Evolutionary conservation across 257 asterid genomes (phyloP), one percentile per base, ranked within the genome.

Genomic region (Fraxinus anomala): DNA sequence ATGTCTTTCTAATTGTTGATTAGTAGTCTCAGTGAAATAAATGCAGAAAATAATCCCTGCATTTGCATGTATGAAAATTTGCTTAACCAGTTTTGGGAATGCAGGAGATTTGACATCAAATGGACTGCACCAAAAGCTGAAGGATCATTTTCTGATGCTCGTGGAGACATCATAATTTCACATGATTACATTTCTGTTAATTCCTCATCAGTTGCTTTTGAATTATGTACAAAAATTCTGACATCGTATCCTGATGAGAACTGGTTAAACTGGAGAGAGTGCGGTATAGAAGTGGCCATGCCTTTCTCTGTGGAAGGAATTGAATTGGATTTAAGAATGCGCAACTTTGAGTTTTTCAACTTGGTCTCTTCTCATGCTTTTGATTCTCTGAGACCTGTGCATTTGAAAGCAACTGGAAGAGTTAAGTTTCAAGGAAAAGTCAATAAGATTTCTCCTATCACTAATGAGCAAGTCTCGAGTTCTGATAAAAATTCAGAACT

Each of bases 61-160:
- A 70, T 74, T 67, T 75, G 49, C 23, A 23, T 71, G 37, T 47
- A 71, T 73, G 76, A 76, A 47, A 73, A 77, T 79, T 77, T 82
- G 71, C 84, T 65, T 19, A 11, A 37, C n/a, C 33, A 54, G 68
- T 36, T 68, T 61, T 88, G 44, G 70, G 28, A 54, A 67, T 86
- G 85, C 72, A 96, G 99, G 92, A 90, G 97, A 81, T 93, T 96
- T 84, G 99, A 96, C 87, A 92, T 96, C 84, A 96, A 96, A 83
- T 96, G 99, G 99, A 92, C 91, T 51, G 99, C 99, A 47, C 98
- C 97, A 75, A 91, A 86, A 88, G 98, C 99, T 73, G 98, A 93
- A 86, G 97, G 99, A 75, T 96, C 99, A 76, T 91, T 96, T 80
- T 85, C 91, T 76, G 99, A 93, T 92, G 99, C 99, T 72, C 99